Evolutionary conservation across 202 grass and related monocot species (phyloP), one percentile per base, ranked within the genome.

Genomic region (Tripidium arundinaceum): DNA sequence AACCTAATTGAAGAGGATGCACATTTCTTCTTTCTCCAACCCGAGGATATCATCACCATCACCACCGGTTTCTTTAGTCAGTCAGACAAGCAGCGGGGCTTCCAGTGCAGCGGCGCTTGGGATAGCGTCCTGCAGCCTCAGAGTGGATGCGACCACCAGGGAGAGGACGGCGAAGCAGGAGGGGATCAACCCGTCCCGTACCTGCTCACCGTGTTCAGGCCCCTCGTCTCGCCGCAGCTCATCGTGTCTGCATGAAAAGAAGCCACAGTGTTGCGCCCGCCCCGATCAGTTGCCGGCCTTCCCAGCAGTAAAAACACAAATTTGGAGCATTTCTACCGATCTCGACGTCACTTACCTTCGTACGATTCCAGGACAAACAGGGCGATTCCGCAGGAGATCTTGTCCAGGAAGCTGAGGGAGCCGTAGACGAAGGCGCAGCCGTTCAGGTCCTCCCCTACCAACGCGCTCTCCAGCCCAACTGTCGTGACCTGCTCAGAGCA

Each of bases 151-250:
- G 28, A 90, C 88, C 37, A 90, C 31, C 14, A 87, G 58, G 6
- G 77, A 12, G 70, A 90, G 41, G 38, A 84, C 46, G 39, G 84
- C 88, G 39, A 87, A 87, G 81, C 84, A 81, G 0, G 88, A 76
- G 4, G 88, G 88, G 47, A 90, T 86, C 70, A 90, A 39, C 84
- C 88, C 40, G 80, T 80, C 19, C 88, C 84, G 47, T 86, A 90
- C 63, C 88, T 76, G 63, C 88, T 90, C 36, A 83, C 77, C 36
- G 88, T 75, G 76, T 83, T 70, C 6, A 83, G 80, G 0, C 88
- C 88, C 47, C 84, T 72, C 13, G 41, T 83, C 46, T 84, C 84
- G 13, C 81, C 69, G 38, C 88, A 87, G 64, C 49, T 65, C 4
- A 31, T 59, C 11, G 74, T 73, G 57, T 50, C 74, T 87, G 79